These are phyloP conservation scores for Coelastrella sp. DNA, from an alignment of 139 green algal species.

Conservation along the genomic window DNA sequence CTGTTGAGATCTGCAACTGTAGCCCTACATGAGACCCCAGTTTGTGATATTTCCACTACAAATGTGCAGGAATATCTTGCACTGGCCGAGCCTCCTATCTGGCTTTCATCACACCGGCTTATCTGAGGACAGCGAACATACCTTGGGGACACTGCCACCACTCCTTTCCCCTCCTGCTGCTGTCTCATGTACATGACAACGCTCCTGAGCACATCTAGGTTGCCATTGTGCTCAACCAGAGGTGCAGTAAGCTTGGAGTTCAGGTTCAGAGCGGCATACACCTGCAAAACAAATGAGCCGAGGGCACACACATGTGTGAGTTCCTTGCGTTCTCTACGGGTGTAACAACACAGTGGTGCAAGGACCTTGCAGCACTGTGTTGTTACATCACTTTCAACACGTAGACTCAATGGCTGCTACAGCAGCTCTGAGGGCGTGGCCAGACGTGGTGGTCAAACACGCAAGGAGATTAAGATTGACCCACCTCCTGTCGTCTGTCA, in stretches of 20 bases:
- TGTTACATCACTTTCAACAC: too few species aligned
- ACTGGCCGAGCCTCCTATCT: too few species aligned
- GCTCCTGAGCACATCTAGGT: constrained; percentile 47
- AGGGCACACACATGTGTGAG: not conserved
- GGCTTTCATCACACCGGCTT: not conserved
- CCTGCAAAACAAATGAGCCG: not conserved
- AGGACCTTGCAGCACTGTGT: too few species aligned
- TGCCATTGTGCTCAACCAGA: constrained; percentile 48
- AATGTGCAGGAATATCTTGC: not conserved
- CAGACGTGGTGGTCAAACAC: too few species aligned
- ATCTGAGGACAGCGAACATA: constrained; percentile 9
- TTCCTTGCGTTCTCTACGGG: not conserved
- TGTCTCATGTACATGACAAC: constrained; percentile 35
- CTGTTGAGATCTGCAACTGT: too few species aligned
- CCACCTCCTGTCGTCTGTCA: not conserved
- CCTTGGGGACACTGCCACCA: constrained; percentile 54
- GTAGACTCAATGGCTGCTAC: not conserved
- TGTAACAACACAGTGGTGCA: not conserved
- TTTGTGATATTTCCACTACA: not conserved
- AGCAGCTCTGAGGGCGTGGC: too few species aligned
- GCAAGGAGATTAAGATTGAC: not conserved
- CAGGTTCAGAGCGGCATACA: constrained; percentile 42
- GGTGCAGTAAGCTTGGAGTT: not conserved
- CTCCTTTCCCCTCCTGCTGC: constrained; percentile 45
- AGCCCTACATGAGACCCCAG: not conserved